A percentile compares a stretch with the other conserved stretches of the same genome.
Evolutionary conservation across 495 filamentous ascomycete genomes (phyloP).

Genomic region (Aspergillus campestris): DNA sequence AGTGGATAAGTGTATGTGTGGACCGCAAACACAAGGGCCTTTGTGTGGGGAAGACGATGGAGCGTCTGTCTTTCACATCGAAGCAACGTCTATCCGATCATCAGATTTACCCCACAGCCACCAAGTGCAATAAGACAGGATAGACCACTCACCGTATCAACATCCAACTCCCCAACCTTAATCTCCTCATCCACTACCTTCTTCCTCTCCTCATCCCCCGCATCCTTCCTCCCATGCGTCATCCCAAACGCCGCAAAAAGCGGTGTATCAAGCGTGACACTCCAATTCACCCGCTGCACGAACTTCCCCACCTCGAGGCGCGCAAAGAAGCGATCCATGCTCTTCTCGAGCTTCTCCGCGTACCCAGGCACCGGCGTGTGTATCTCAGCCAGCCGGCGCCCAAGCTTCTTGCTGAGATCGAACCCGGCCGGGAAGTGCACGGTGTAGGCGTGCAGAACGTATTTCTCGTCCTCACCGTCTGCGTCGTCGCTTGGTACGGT

Average conservation of each 20-base stretch:
- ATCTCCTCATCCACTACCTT: conserved; percentile 26
- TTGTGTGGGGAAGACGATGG: conserved; percentile 58
- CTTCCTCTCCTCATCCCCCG: conserved; percentile 33
- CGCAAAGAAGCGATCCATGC: conserved; percentile 71
- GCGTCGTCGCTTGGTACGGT: neutral
- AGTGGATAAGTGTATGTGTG: conserved; percentile 75
- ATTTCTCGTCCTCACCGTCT: conserved; percentile 21
- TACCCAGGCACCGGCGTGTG: conserved; percentile 66
- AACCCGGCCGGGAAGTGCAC: conserved; percentile 71
- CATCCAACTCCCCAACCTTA: conserved; percentile 34
- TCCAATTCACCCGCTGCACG: conserved; percentile 50
- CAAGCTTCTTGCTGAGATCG: conserved; percentile 54
- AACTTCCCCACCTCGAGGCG: conserved; percentile 30
- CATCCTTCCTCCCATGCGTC: conserved; percentile 38
- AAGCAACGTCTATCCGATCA: conserved; percentile 38
- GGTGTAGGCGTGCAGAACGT: conserved; percentile 57
- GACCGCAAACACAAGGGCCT: conserved; percentile 65
- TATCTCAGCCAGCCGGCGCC: conserved; percentile 52
- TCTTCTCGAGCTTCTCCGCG: conserved; percentile 56
- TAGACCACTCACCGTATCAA: conserved; percentile 34
- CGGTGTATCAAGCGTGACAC: conserved; percentile 45
- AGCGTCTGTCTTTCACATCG: conserved; percentile 72
- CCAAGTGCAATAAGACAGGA: neutral
- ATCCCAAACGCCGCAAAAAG: conserved; percentile 47
- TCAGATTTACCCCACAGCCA: neutral